A percentile compares a stretch with the other conserved stretches of the same genome.
Conservation (phyloP, 352 stramenopile species). For the Aphanomyces astaci region DNA sequence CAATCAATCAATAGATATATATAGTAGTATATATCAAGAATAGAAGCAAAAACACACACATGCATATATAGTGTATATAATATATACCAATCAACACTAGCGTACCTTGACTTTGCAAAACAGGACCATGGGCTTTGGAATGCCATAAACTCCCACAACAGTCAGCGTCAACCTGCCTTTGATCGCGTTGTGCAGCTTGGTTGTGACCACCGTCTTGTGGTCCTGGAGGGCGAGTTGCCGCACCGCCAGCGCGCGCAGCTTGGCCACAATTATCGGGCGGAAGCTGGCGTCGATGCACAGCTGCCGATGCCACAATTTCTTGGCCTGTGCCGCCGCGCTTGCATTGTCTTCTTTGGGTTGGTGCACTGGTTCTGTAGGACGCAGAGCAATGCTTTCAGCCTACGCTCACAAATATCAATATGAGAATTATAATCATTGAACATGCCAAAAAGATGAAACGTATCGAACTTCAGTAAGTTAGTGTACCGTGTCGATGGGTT, state of each 20-base stretch:
- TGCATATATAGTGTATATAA: too few relatives aligned
- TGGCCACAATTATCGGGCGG: conserved; percentile 7
- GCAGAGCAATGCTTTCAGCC: too few relatives aligned
- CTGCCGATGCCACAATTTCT: conserved; percentile 18
- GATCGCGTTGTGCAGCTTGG: conserved; percentile 8
- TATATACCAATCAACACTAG: neutral
- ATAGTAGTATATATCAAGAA: too few relatives aligned
- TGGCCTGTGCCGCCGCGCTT: neutral
- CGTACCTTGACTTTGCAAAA: conserved; percentile 20
- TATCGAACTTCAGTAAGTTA: too few relatives aligned
- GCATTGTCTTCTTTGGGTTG: neutral
- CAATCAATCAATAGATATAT: too few relatives aligned
- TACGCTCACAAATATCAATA: too few relatives aligned
- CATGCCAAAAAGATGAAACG: too few relatives aligned
- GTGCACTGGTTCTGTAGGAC: too few relatives aligned
- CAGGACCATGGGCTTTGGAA: conserved; percentile 9
- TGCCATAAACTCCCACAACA: neutral
- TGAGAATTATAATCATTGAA: too few relatives aligned
- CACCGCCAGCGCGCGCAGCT: neutral
- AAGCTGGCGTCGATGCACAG: conserved; percentile 22
- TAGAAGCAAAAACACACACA: too few relatives aligned
- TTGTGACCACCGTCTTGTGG: neutral
- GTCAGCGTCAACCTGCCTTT: conserved; percentile 20
- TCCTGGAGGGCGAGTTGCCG: conserved; percentile 7
- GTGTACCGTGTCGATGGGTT: neutral